These are phyloP conservation scores for Xerocomellus amylosporus DNA, from an alignment of 768 basidiomycete species.

Conservation along the genomic window DNA sequence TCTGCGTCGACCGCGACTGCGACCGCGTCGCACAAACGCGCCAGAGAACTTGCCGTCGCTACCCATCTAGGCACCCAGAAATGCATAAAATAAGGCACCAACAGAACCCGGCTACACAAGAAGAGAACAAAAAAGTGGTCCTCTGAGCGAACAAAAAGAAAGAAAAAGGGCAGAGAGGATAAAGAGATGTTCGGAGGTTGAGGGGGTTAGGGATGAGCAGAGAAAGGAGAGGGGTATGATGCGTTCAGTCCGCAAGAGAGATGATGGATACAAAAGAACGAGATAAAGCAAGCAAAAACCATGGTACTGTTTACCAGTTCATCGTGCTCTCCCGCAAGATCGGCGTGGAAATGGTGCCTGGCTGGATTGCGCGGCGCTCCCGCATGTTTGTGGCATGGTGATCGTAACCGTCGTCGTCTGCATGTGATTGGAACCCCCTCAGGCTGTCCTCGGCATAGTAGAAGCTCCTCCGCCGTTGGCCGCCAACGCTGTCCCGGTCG, in stretches of 20 bases:
- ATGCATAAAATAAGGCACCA: conserved; percentile 27
- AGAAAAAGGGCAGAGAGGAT: neutral
- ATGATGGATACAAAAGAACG: neutral
- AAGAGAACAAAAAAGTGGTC: neutral
- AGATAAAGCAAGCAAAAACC: neutral
- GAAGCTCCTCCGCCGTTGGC: conserved; percentile 71
- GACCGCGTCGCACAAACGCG: conserved; percentile 2
- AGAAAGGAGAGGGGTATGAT: conserved; percentile 13
- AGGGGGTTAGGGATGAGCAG: neutral
- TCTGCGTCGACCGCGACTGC: neutral
- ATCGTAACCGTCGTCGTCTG: conserved; percentile 38
- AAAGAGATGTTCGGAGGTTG: neutral
- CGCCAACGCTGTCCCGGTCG: conserved; percentile 74
- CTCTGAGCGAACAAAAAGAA: conserved; percentile 1
- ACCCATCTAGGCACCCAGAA: conserved; percentile 22
- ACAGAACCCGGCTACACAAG: conserved; percentile 21
- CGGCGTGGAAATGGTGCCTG: conserved; percentile 71
- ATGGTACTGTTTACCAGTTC: conserved; percentile 60
- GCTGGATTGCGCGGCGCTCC: conserved; percentile 56
- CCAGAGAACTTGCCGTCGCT: conserved; percentile 7
- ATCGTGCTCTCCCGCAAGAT: conserved; percentile 78
- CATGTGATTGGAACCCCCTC: conserved; percentile 49
- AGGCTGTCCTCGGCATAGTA: conserved; percentile 86
- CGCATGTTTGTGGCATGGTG: conserved; percentile 40
- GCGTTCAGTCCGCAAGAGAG: conserved; percentile 7